A percentile compares a stretch with the other conserved stretches of the same genome.
These are phyloP conservation scores for Jatropha podagrica DNA, from an alignment of 441 rosid genomes.

Conservation along the genomic window DNA sequence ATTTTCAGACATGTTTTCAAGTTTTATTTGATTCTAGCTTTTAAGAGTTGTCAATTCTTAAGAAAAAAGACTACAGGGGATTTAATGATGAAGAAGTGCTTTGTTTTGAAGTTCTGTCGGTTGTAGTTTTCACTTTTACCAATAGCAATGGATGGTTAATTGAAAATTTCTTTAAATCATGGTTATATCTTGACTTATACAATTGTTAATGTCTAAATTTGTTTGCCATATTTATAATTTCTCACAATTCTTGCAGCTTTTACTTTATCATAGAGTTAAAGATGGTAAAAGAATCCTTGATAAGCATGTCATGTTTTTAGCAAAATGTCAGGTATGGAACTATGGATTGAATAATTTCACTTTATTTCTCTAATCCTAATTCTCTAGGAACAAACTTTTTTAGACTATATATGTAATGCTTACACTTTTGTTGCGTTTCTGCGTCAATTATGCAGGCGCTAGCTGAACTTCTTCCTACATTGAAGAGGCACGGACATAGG, in stretches of 20 bases:
- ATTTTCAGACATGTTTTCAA: not conserved
- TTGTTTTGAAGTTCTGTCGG: not conserved
- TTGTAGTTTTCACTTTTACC: not conserved
- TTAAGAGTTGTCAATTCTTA: not conserved
- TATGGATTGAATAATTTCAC: not conserved
- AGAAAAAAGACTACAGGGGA: not conserved
- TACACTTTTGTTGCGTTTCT: slow-evolving; percentile 8
- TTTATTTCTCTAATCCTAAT: not conserved
- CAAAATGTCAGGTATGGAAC: slow-evolving; percentile 89
- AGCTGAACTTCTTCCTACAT: slow-evolving; percentile 80
- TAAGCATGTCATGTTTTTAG: slow-evolving; percentile 86
- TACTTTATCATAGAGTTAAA: slow-evolving; percentile 55
- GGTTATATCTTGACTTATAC: not conserved
- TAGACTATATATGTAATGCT: not conserved
- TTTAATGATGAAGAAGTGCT: not conserved
- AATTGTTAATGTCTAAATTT: not conserved
- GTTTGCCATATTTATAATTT: slow-evolving; percentile 4
- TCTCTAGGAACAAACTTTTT: slow-evolving; percentile 4
- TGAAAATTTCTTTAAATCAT: not conserved
- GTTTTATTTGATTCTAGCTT: not conserved
- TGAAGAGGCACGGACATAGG: slow-evolving; percentile 66
- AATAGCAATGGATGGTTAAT: not conserved
- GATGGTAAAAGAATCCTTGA: slow-evolving; percentile 72
- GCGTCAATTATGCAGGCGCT: slow-evolving; percentile 48
- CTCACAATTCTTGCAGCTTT: slow-evolving; percentile 50